These are phyloP conservation scores for Colletotrichum graminicola DNA, from an alignment of 2,329 filamentous ascomycete species.

Conservation along the genomic window DNA sequence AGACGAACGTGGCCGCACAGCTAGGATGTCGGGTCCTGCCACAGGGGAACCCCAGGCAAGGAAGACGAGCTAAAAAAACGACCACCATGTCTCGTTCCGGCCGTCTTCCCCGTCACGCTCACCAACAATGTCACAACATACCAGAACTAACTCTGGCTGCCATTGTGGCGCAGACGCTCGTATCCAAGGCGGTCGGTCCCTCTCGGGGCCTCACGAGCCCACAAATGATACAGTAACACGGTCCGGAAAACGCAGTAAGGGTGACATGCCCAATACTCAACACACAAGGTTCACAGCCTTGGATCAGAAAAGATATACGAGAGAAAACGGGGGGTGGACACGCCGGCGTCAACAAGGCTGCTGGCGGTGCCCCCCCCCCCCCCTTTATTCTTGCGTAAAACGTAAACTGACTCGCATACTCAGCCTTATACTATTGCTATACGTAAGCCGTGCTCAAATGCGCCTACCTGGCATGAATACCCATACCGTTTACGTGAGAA, in stretches of 20 bases:
- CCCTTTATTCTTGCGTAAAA: neutral
- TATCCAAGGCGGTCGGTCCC: too few relatives aligned
- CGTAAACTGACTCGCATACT: neutral
- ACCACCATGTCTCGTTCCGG: neutral
- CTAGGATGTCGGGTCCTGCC: neutral
- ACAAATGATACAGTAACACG: too few relatives aligned
- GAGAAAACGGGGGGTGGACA: neutral
- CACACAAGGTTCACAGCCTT: too few relatives aligned
- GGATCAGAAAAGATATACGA: neutral
- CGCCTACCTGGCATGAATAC: neutral
- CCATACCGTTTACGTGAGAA: neutral
- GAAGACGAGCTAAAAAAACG: neutral
- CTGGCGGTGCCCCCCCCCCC: neutral
- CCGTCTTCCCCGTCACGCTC: neutral
- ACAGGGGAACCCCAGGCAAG: neutral
- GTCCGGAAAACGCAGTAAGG: too few relatives aligned
- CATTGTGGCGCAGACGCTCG: neutral
- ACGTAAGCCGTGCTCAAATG: neutral
- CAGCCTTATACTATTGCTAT: neutral
- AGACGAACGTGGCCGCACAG: conserved; percentile 22
- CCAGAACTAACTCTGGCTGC: neutral
- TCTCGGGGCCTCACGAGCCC: too few relatives aligned
- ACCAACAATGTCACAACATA: neutral
- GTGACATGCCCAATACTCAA: neutral
- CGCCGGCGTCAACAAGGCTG: neutral